Base-by-base conservation (phyloP, 176 grass and related monocot species). In the Saccharum officinarum region DNA sequence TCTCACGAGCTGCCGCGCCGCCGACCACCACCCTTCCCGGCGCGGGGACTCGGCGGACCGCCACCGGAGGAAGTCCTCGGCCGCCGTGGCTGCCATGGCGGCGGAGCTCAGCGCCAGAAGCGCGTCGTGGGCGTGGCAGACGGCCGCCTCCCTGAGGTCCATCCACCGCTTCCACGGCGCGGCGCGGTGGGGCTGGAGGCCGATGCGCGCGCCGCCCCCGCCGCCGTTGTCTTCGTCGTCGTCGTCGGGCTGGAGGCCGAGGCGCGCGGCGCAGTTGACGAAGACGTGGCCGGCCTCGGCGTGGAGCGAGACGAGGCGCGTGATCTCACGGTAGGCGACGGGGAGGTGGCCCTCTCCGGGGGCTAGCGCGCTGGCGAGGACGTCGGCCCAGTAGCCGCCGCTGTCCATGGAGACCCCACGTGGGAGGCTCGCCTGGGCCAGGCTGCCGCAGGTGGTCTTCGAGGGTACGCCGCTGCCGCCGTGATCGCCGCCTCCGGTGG, bases 311-410 rank as follows among this genome's bases (percentile, higher is more conserved):
- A 84, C 0, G 57, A 88, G 75, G 45, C 68, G 75, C 67, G 87
- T 74, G 87, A 88, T 88, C 86, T 88, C 86, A 12, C 87, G 8
- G 59, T 79, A 77, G 59, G 68, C 67, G n/a, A 22, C 28, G 76
- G 15, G 34, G 66, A 88, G 42, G 25, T 28, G 25, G 26, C 86
- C 86, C 0, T 63, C 9, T 10, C 3, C 41, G 22, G 11, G 40
- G 22, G 39, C 15, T 44, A 79, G 10, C 87, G 41, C 67, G 36
- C 18, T 9, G 57, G 75, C 75, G 45, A 89, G 82, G 81, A 79
- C 26, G 68, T 80, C 14, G 69, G 69, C 38, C 82, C 12, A 47
- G 46, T 68, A 13, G 47, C 3, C 1, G 37, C 7, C 45, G 47
- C 1, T 10, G 17, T 33, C 37, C 73, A 34, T 12, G 55, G 39